phyloP scores from a whole-genome alignment of 2,329 filamentous ascomycete genomes.

The Pyricularia sp. region DNA sequence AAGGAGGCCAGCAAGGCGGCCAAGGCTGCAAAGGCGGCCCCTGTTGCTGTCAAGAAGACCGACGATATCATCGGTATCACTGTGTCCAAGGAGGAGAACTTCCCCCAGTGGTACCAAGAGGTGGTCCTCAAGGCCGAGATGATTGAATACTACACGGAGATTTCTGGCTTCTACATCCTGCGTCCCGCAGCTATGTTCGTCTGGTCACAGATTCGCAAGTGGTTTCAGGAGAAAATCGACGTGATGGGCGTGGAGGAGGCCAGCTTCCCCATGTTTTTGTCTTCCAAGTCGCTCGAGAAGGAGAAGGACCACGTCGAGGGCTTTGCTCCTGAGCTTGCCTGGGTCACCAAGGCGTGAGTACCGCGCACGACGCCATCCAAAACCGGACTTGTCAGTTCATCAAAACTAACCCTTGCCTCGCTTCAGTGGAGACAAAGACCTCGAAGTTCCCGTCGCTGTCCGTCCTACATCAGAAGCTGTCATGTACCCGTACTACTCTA shows the following conservation, averaged over 20 bases:
- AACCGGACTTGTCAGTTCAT: background rate
- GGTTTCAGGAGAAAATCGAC: conserved; percentile 67
- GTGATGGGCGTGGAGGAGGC: conserved; percentile 86
- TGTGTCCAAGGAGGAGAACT: conserved; percentile 71
- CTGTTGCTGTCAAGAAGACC: conserved; percentile 43
- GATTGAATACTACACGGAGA: conserved; percentile 89
- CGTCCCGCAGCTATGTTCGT: conserved; percentile 53
- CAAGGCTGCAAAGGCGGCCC: conserved; percentile 44
- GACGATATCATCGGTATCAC: conserved; percentile 79
- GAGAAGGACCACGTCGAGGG: conserved; percentile 97
- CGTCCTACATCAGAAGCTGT: conserved; percentile 61
- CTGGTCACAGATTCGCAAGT: conserved; percentile 52
- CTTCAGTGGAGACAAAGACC: conserved; percentile 70
- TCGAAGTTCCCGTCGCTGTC: conserved; percentile 65
- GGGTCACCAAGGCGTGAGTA: conserved; percentile 70
- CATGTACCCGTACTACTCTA: conserved; percentile 93
- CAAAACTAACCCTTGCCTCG: conserved; percentile 10
- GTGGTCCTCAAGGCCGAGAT: conserved; percentile 93
- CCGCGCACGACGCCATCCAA: background rate
- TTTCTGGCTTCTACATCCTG: conserved; percentile 93
- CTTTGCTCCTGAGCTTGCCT: conserved; percentile 87
- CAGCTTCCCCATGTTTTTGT: conserved; percentile 94
- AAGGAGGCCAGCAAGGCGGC: conserved; percentile 48
- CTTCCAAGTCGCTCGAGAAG: conserved; percentile 69
- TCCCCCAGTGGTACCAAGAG: conserved; percentile 94